These are phyloP conservation scores for Magnusiomyces clavatus DNA, from an alignment of 1,139 yeast species.

Conservation along the genomic window DNA sequence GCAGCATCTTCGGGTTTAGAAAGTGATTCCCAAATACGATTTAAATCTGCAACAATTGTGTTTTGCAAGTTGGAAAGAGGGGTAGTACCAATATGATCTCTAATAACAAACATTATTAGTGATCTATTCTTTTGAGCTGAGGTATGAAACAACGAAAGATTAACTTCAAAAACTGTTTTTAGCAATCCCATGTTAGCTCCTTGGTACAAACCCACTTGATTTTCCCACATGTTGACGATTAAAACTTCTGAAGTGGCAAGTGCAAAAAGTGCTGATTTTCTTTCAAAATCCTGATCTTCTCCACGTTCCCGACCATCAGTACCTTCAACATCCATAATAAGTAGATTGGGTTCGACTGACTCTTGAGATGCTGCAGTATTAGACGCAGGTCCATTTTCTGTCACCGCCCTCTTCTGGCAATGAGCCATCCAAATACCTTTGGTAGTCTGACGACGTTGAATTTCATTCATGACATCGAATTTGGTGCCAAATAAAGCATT, in stretches of 20 bases:
- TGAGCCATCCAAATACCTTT: conserved; percentile 92
- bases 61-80: conserved; percentile 64
- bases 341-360: conserved; percentile 31
- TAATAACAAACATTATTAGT: conserved; percentile 73
- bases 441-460: conserved; percentile 69
- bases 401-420: conserved; percentile 14
- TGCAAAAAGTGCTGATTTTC: conserved; percentile 94
- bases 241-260: conserved; percentile 84
- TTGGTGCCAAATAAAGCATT: conserved; percentile 78
- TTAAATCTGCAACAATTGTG: conserved; percentile 63
- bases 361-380: conserved; percentile 9
- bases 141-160: conserved; percentile 63
- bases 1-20: conserved; percentile 50
- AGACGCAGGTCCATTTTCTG: conserved; percentile 3
- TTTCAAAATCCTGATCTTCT: conserved; percentile 95
- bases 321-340: conserved; percentile 95
- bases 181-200: conserved; percentile 96
- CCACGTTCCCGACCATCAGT: conserved; percentile 98
- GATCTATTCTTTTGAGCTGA: conserved; percentile 46
- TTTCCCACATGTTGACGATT: conserved; percentile 93
- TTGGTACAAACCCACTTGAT: conserved; percentile 92
- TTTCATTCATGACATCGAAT: conserved; percentile 91
- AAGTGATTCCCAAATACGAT: conserved; percentile 69
- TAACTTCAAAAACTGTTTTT: conserved; percentile 94
- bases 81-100: conserved; percentile 87